Conservation (phyloP, 345 rosid species). For the Iberis pinnata region DNA sequence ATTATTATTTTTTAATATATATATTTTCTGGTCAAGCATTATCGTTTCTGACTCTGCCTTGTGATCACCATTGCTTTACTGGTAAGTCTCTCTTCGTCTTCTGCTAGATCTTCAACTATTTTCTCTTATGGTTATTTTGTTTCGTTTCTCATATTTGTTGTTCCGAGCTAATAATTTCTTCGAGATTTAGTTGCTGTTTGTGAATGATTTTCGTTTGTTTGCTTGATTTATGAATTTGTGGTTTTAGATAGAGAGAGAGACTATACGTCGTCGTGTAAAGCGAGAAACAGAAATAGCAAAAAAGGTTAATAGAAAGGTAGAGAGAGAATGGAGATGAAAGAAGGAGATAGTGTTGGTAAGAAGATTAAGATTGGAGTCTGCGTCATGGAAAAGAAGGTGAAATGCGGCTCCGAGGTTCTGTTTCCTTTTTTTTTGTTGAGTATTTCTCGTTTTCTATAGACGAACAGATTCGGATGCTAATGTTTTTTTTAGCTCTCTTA, state of each 20-base stretch:
- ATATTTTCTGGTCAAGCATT: background rate
- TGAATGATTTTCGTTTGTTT: too few species aligned
- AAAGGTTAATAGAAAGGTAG: background rate
- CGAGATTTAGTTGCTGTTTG: too few species aligned
- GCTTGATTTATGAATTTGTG: slow-evolving; percentile 23
- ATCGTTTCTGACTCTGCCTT: slow-evolving; percentile 11
- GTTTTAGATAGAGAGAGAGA: slow-evolving; percentile 9
- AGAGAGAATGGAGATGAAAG: slow-evolving; percentile 17
- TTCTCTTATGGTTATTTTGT: background rate
- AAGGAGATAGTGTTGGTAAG: slow-evolving; percentile 30
- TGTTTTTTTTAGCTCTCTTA: background rate
- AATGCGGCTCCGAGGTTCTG: slow-evolving; percentile 49
- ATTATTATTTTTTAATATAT: background rate
- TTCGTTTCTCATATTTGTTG: background rate
- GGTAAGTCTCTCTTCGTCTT: slow-evolving; percentile 20
- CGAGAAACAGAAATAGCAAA: background rate
- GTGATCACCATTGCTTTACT: slow-evolving; percentile 19
- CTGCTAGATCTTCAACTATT: slow-evolving; percentile 15
- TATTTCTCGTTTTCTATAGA: slow-evolving; percentile 13
- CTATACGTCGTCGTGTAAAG: slow-evolving; percentile 2
- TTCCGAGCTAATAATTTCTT: too few species aligned
- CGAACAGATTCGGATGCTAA: slow-evolving; percentile 15
- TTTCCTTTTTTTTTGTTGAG: slow-evolving; percentile 23
- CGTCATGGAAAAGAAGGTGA: slow-evolving; percentile 77
- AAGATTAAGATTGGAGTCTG: slow-evolving; percentile 60